A percentile compares a stretch with the other conserved stretches of the same genome.
Evolutionary conservation across 2,329 filamentous ascomycete species (phyloP).

Genomic region (Aciculosporium take): DNA sequence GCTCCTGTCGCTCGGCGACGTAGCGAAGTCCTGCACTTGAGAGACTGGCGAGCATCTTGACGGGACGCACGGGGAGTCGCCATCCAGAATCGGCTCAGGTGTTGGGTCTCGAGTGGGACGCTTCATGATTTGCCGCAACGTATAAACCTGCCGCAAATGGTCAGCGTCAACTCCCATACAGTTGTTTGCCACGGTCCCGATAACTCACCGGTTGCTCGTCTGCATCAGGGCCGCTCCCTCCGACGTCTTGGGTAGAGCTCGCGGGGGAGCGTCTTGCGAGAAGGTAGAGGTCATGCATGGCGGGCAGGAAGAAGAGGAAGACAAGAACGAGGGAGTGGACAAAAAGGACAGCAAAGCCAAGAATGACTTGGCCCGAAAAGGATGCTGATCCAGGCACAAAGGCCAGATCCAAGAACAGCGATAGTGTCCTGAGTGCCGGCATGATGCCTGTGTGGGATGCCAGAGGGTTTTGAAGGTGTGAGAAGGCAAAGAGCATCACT

Average conservation of each 20-base stretch:
- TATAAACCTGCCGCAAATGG: constrained; percentile 11
- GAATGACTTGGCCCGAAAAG: background rate
- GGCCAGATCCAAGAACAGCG: background rate
- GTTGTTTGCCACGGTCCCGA: too few relatives aligned
- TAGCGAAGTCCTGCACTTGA: too few relatives aligned
- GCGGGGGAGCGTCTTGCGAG: background rate
- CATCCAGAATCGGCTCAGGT: background rate
- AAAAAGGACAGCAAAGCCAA: background rate
- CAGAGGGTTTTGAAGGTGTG: constrained; percentile 25
- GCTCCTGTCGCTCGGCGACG: background rate
- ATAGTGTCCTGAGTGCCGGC: background rate
- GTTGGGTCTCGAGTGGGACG: constrained; percentile 9
- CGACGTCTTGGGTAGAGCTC: background rate
- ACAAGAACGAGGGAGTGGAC: constrained; percentile 32
- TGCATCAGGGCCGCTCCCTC: background rate
- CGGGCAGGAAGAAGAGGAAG: constrained; percentile 47
- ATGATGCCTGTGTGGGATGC: background rate
- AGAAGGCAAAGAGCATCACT: constrained; percentile 19
- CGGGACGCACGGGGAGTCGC: background rate
- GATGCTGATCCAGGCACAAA: background rate
- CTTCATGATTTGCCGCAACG: constrained; percentile 15
- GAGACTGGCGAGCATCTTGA: background rate
- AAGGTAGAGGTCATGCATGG: constrained; percentile 11
- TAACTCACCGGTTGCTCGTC: background rate
- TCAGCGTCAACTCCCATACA: too few relatives aligned